These are phyloP conservation scores for Arctium lappa DNA, from an alignment of 129 eudicot species.

Conservation along the genomic window DNA sequence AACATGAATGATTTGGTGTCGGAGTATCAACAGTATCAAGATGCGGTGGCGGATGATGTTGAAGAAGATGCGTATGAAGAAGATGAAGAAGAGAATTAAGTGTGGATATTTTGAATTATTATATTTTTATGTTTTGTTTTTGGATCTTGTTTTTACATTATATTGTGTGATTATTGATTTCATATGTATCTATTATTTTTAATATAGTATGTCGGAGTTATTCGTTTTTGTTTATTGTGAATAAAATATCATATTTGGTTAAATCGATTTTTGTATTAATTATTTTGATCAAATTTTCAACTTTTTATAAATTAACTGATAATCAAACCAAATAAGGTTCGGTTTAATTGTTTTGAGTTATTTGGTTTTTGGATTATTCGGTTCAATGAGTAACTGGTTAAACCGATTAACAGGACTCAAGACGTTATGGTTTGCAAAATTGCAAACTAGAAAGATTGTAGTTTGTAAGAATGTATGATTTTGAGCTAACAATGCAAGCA, in stretches of 20 bases:
- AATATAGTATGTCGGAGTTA: not conserved
- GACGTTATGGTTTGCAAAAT: not conserved
- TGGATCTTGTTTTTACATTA: not conserved
- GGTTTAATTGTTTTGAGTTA: no score
- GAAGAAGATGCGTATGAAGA: constrained; percentile 41
- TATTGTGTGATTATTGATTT: not conserved
- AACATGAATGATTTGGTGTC: constrained; percentile 75
- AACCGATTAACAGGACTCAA: not conserved
- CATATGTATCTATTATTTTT: not conserved
- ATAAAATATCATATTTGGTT: not conserved
- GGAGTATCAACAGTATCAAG: constrained; percentile 77
- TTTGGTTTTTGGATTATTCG: no score
- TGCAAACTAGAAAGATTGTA: no score
- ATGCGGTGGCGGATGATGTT: constrained; percentile 52
- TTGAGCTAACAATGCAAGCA: not conserved
- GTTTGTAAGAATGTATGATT: not conserved
- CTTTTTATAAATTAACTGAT: no score
- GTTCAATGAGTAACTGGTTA: no score
- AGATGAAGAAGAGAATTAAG: constrained; percentile 24
- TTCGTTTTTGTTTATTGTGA: not conserved
- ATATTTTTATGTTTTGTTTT: not conserved
- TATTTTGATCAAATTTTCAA: no score
- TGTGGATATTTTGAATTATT: not conserved
- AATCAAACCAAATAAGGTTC: no score
- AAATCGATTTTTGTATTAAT: not conserved